These are phyloP conservation scores for Penicillium sp. DNA, from an alignment of 2,329 filamentous ascomycete genomes.

Conservation along the genomic window DNA sequence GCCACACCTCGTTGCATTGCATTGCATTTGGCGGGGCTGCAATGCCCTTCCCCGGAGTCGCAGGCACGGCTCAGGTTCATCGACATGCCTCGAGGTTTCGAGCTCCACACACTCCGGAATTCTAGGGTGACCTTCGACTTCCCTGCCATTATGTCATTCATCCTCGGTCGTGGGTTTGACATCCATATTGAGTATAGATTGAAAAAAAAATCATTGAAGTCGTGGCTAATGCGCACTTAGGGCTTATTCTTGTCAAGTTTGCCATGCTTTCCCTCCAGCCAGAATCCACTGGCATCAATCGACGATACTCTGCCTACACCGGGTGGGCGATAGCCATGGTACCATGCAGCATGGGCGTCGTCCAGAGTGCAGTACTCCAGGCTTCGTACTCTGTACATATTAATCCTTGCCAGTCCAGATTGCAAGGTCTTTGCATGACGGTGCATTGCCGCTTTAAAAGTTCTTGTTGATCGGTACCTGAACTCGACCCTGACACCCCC, in stretches of 20 bases:
- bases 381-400: neutral
- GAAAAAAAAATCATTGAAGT: neutral
- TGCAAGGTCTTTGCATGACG: constrained; percentile 7
- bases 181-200: neutral
- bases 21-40: constrained; percentile 32
- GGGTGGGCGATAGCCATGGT: constrained; percentile 4
- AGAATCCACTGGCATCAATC: constrained; percentile 16
- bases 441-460: constrained; percentile 15
- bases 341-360: neutral
- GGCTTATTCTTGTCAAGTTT: constrained; percentile 20
- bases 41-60: constrained; percentile 29
- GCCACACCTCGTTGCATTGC: constrained; percentile 33
- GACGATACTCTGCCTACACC: constrained; percentile 7
- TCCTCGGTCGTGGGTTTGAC: neutral
- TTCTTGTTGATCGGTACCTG: constrained; percentile 32
- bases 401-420: constrained; percentile 9
- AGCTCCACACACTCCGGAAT: neutral
- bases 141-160: neutral
- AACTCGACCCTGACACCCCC: constrained; percentile 23
- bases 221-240: constrained; percentile 5
- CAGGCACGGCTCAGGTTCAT: constrained; percentile 9
- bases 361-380: neutral
- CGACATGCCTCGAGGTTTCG: neutral
- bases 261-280: neutral
- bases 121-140: neutral